A percentile compares a stretch with the other conserved stretches of the same genome.
These are phyloP conservation scores for Trichomonas vaginalis DNA, from an alignment of 208 protist genomes.

Conservation along the genomic window DNA sequence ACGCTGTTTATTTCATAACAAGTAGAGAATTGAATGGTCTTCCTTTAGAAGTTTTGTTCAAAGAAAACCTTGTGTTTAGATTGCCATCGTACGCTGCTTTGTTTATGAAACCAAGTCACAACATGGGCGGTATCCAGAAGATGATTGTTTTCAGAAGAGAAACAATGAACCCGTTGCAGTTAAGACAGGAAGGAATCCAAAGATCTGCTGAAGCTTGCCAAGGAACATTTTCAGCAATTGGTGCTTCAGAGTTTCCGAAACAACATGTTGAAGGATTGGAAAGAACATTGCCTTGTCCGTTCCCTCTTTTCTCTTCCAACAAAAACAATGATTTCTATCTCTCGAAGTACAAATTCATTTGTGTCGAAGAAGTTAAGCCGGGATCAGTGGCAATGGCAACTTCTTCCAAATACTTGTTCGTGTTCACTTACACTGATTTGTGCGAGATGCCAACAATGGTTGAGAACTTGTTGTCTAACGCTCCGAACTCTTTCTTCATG, in stretches of 20 bases:
- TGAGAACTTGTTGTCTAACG: neutral
- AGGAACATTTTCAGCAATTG: neutral
- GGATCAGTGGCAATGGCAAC: neutral
- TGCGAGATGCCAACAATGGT: neutral
- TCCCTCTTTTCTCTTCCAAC: neutral
- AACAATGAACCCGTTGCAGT: neutral
- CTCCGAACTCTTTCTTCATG: neutral
- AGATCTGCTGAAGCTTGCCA: neutral
- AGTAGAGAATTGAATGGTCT: neutral
- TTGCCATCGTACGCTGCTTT: neutral
- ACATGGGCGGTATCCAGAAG: neutral
- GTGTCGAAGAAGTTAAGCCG: neutral
- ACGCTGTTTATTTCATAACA: neutral
- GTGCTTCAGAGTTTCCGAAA: neutral
- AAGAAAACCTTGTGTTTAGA: neutral
- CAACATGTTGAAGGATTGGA: neutral
- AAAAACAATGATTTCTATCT: neutral
- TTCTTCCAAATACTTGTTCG: neutral
- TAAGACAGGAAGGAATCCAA: neutral
- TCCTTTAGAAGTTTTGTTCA: neutral
- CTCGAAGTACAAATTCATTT: neutral
- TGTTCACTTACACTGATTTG: neutral
- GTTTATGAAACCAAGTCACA: neutral
- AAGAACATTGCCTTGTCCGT: neutral
- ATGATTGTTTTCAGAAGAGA: neutral